phyloP scores from a whole-genome alignment of 805 yeast species.

The Yamadazyma akitaensis region DNA sequence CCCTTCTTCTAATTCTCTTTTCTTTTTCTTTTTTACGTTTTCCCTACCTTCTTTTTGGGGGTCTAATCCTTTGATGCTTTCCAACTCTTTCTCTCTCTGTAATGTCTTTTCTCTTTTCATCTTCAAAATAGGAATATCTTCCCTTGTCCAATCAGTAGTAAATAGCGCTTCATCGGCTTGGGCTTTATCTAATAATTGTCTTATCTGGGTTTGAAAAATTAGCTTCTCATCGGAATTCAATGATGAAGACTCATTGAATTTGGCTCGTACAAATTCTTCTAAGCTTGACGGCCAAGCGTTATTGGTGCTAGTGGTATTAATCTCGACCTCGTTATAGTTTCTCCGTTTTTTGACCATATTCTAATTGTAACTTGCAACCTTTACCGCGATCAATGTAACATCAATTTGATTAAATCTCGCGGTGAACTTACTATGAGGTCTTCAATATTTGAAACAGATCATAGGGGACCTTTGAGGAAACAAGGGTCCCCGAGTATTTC shows the following conservation, averaged over 20 bases:
- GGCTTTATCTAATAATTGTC: constrained; percentile 46
- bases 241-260: constrained; percentile 40
- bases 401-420: not conserved
- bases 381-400: not conserved
- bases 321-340: constrained; percentile 10
- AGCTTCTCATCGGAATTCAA: constrained; percentile 33
- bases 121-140: constrained; percentile 46
- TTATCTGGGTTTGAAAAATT: constrained; percentile 49
- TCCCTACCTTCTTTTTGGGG: not conserved
- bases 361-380: not conserved
- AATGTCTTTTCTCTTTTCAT: not conserved
- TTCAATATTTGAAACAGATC: constrained; percentile 24
- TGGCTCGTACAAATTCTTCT: constrained; percentile 46
- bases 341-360: not conserved
- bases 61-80: not conserved
- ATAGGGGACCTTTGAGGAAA: constrained; percentile 1
- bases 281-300: constrained; percentile 54
- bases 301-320: not conserved
- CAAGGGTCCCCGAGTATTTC: constrained; percentile 4
- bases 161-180: constrained; percentile 41
- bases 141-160: constrained; percentile 52
- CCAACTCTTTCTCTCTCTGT: not conserved
- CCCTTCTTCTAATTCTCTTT: not conserved
- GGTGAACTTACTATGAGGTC: constrained; percentile 24
- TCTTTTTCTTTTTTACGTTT: not conserved